Base-by-base conservation (phyloP, 2,329 filamentous ascomycete species). In the Penicillium sp. region DNA sequence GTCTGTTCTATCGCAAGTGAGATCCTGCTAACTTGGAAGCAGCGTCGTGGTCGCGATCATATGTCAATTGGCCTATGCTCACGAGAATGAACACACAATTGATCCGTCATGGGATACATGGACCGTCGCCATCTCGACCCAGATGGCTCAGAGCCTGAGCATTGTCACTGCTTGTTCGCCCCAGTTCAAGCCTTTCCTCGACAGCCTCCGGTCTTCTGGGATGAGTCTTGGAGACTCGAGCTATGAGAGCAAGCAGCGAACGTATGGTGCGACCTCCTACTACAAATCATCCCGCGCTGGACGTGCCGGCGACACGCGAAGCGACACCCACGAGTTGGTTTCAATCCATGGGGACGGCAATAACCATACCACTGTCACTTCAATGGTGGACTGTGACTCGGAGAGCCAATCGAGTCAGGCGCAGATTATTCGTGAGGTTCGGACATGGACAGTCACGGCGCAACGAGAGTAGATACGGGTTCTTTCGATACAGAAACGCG, bases 111-210 rank as follows among this genome's bases (percentile, higher is more conserved):
- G 51, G 34, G 53, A 66, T 36, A 53, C 53, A 7, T 67, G 63
- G 66, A 41, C 58, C 1, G 55, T 61, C 15, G 21, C 48, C 0
- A 39, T 67, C 15, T 53, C 51, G 0, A 57, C 57, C 1, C 56
- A 64, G 42, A 44, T 62, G 34, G 47, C 57, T 3, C 63, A 65
- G 47, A 52, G 47, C 15, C 39, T 67, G n/a, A 66, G 65, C 49
- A 67, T 69, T 8, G 50, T 69, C 21, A 66, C 64, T 6, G 59
- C 66, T 3, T 68, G 66, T 24, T 54, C 65, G 6, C 65, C 67
- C 2, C 65, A 68, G 38, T 65, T 70, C 52, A 69, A 68, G 21
- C 64, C 63, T 0, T 66, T 70, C 49, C 50, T 69, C n/a, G 61
- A 65, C 16, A 64, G 57, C 10, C 58, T 70, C 6, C 65, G 62